Conservation (phyloP, 1,284 basidiomycete genomes). For the Ustilago trichophora region DNA sequence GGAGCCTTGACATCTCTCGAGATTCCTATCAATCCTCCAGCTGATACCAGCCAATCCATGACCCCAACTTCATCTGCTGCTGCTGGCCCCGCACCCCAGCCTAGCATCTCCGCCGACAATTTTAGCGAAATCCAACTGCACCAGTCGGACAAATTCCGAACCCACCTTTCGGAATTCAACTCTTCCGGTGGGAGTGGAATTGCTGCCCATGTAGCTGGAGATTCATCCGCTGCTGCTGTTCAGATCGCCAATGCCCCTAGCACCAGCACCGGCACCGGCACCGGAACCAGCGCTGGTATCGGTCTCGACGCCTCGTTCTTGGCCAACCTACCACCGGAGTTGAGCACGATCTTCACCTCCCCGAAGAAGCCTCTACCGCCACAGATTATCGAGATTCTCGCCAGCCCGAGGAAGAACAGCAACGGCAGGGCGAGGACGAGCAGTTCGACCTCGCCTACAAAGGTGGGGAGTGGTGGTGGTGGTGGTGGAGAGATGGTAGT, state of each 20-base stretch:
- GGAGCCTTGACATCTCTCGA: conserved; percentile 26
- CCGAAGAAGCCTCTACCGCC: conserved; percentile 30
- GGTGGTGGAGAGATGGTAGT: conserved; percentile 5
- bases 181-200: conserved; percentile 46
- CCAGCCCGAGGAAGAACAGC: conserved; percentile 8
- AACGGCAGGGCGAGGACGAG: neutral
- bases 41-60: neutral
- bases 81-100: neutral
- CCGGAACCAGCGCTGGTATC: neutral
- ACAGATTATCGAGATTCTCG: conserved; percentile 35
- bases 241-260: conserved; percentile 1
- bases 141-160: conserved; percentile 40
- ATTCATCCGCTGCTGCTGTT: conserved; percentile 11
- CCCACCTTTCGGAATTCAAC: conserved; percentile 53
- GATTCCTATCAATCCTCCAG: conserved; percentile 1
- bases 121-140: conserved; percentile 59
- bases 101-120: conserved; percentile 42
- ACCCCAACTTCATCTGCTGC: conserved; percentile 9
- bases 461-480: neutral
- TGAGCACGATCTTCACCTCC: conserved; percentile 20
- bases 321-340: conserved; percentile 19
- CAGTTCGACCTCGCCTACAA: neutral
- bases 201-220: conserved; percentile 49
- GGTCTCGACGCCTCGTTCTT: conserved; percentile 26
- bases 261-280: neutral